A percentile compares a stretch with the other conserved stretches of the same genome.
These are phyloP conservation scores for Potentilla sterilis DNA, from an alignment of 306 rosid genomes.

Conservation along the genomic window DNA sequence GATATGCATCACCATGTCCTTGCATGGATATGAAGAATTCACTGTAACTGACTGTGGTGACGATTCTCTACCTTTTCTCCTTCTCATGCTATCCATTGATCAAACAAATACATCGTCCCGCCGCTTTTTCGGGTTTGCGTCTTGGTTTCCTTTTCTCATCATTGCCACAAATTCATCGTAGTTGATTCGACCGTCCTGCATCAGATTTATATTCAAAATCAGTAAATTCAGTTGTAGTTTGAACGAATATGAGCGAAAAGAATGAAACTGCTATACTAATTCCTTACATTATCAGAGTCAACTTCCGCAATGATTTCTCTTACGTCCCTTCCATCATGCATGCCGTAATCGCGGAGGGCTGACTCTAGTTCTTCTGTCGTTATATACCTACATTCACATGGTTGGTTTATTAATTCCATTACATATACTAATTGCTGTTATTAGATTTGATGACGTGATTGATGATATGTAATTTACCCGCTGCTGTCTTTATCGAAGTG, in stretches of 20 bases:
- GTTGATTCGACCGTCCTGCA: conserved; percentile 90
- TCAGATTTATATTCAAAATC: not conserved
- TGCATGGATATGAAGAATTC: not conserved
- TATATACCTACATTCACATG: conserved; percentile 44
- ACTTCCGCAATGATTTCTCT: conserved; percentile 75
- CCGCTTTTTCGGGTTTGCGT: conserved; percentile 64
- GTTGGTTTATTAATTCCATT: not conserved
- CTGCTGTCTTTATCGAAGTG: conserved; percentile 89
- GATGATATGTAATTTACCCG: conserved; percentile 51
- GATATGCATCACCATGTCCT: not conserved
- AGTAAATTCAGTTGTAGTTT: not conserved
- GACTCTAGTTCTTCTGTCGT: conserved; percentile 90
- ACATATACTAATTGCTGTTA: not conserved
- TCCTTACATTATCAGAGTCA: conserved; percentile 80
- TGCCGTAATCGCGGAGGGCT: conserved; percentile 75
- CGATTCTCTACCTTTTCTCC: not conserved
- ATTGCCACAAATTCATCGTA: conserved; percentile 92
- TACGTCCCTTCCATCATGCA: conserved; percentile 91
- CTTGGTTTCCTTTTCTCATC: conserved; percentile 92
- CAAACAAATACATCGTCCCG: conserved; percentile 48
- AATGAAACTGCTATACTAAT: not conserved
- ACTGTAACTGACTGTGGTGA: not conserved
- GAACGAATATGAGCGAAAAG: not conserved
- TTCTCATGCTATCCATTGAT: conserved; percentile 1
- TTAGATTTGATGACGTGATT: not conserved